These are phyloP conservation scores for Puya raimondii DNA, from an alignment of 176 grass and related monocot species.

Conservation along the genomic window DNA sequence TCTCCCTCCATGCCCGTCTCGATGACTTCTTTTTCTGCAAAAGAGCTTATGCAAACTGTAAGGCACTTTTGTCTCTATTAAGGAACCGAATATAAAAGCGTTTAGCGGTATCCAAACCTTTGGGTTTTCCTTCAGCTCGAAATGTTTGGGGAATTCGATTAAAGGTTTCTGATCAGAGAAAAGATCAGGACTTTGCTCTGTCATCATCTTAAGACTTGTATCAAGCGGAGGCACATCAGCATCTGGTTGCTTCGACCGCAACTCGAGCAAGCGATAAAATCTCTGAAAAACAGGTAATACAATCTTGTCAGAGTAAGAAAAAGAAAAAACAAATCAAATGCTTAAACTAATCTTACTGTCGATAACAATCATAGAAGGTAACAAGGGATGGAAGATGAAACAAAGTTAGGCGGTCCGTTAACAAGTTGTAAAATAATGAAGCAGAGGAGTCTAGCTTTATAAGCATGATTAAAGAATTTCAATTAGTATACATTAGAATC, in stretches of 20 bases:
- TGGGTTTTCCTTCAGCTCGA: conserved; percentile 74
- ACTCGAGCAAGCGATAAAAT: conserved; percentile 76
- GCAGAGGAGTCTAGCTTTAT: no score
- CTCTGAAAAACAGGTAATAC: conserved; percentile 33
- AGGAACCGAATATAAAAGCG: conserved; percentile 8
- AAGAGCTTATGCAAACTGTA: neutral
- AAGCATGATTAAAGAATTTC: no score
- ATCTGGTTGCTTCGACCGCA: conserved; percentile 79
- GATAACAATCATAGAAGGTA: neutral
- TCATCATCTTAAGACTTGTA: conserved; percentile 57
- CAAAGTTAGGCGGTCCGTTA: neutral
- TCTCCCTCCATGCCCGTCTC: conserved; percentile 20
- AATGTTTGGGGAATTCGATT: conserved; percentile 45
- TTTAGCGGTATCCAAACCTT: conserved; percentile 44
- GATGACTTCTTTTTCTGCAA: conserved; percentile 37
- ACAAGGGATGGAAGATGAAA: neutral
- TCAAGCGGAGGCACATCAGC: conserved; percentile 60
- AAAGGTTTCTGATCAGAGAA: conserved; percentile 32
- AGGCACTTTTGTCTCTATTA: conserved; percentile 1
- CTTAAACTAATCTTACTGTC: neutral
- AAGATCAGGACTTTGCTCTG: conserved; percentile 42
- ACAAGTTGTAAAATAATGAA: no score
- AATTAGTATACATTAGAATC: no score
- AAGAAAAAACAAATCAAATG: neutral
- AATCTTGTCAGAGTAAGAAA: conserved; percentile 22